Conservation (phyloP, 768 basidiomycete genomes). For the Lactarius trivialis region DNA sequence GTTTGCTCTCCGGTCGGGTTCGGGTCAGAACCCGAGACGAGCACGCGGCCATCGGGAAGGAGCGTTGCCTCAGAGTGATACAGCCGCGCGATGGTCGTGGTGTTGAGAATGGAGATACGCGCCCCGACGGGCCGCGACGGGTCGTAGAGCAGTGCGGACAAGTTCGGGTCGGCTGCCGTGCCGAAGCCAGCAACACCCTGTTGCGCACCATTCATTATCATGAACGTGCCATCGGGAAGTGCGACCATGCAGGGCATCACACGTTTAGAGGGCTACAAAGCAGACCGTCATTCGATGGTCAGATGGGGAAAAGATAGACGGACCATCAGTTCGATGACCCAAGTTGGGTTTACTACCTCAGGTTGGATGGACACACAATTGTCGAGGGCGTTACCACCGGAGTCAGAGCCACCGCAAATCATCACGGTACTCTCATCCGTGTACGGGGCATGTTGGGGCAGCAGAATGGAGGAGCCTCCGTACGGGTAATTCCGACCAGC, state of each 20-base stretch:
- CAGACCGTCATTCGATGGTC: not conserved
- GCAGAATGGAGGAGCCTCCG: constrained; percentile 60
- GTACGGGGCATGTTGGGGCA: constrained; percentile 72
- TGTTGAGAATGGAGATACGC: constrained; percentile 58
- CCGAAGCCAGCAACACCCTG: constrained; percentile 70
- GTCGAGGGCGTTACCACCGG: constrained; percentile 45
- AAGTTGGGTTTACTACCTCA: constrained; percentile 52
- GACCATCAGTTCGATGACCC: constrained; percentile 78
- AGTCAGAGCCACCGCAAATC: constrained; percentile 71
- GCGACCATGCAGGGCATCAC: constrained; percentile 73
- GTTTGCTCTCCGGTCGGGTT: too few species aligned
- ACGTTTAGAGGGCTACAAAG: constrained; percentile 52
- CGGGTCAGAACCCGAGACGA: constrained; percentile 72
- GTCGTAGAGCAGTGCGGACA: constrained; percentile 56
- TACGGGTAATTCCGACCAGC: constrained; percentile 73
- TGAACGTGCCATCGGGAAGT: constrained; percentile 63
- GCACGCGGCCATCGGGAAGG: constrained; percentile 66
- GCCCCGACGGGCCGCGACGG: constrained; percentile 50
- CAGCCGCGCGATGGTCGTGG: constrained; percentile 63
- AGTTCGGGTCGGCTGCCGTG: constrained; percentile 35
- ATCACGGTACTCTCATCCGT: constrained; percentile 61
- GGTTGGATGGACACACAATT: constrained; percentile 69
- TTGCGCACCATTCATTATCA: constrained; percentile 69
- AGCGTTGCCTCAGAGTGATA: constrained; percentile 40
- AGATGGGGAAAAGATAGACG: constrained; percentile 21